Base-by-base conservation (phyloP, 768 basidiomycete species). In the Tremella yokohamensis region DNA sequence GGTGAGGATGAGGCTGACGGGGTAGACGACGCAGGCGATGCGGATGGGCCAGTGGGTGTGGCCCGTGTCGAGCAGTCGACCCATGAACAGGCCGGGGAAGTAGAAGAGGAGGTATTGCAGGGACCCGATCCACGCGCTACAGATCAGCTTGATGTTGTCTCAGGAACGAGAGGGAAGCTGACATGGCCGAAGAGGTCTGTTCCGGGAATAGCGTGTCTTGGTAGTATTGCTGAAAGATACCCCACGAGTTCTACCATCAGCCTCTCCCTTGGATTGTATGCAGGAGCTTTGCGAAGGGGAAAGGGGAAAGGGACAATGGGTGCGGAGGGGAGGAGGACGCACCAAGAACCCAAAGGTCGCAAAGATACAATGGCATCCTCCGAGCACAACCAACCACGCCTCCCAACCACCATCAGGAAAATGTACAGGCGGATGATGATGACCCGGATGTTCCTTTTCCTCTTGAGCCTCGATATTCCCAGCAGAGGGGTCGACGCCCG, bases 51-150 rank as follows among this genome's bases (percentile, higher is more conserved):
- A 18, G 22, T 45, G 22, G 6, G 22, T 6, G 22, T n/a, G n/a
- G 22, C 42, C 22, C 15, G 42, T 18, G 22, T 45, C 42, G 42
- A 45, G n/a, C 22, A 45, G 42, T 8, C 42, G 42, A 16, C 42
- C 42, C 42, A 45, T 45, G 42, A 45, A 45, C 22, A 45, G 22
- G n/a, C 42, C 42, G n/a, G 42, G 42, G 42, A 45, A 45, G 42
- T 45, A 45, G 42, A 45, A 18, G n/a, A 45, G 22, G 42, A 45
- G 42, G 22, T 45, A 45, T 16, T 45, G 42, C 22, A 45, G 42
- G n/a, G 42, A 45, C 6, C 42, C 42, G n/a, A 45, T 45, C 42
- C 42, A 45, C 22, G 42, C 42, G n/a, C 42, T 45, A 22, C 15
- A 18, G 6, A 45, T 45, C 22, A 45, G 42, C n/a, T 45, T 16